Conservation (phyloP, 148 eudicot species). For the Dianthus caryophyllus region DNA sequence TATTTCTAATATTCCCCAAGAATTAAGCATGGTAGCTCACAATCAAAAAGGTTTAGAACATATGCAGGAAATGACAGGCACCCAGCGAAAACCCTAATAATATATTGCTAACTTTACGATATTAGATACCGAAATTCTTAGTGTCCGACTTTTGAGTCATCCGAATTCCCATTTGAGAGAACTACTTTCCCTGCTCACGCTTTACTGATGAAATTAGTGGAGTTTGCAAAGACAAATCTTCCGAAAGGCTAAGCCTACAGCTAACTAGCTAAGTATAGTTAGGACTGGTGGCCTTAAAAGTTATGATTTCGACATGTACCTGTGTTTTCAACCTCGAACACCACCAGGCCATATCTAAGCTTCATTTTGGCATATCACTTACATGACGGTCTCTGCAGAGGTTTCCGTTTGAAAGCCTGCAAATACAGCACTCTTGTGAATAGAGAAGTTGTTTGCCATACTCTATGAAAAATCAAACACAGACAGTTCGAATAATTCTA, state of each 20-base stretch:
- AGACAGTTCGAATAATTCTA: neutral
- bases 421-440: neutral
- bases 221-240: constrained; percentile 22
- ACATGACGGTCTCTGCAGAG: neutral
- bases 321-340: too few relatives aligned
- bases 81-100: constrained; percentile 19
- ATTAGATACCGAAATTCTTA: constrained; percentile 15
- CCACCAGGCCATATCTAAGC: too few relatives aligned
- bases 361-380: neutral
- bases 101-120: constrained; percentile 5
- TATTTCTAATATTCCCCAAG: too few relatives aligned
- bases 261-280: constrained; percentile 17
- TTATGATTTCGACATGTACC: neutral
- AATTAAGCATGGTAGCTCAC: constrained; percentile 18
- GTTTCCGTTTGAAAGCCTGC: neutral
- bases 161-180: constrained; percentile 18
- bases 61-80: constrained; percentile 44
- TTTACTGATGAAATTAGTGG: constrained; percentile 9
- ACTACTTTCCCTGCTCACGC: constrained; percentile 18
- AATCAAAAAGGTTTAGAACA: constrained; percentile 32
- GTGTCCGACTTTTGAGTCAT: constrained; percentile 16
- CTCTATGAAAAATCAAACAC: neutral
- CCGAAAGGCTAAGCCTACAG: constrained; percentile 28
- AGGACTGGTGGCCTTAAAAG: neutral
- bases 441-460: too few relatives aligned